Conservation (phyloP, 345 rosid species). For the Schrenkiella parvula region DNA sequence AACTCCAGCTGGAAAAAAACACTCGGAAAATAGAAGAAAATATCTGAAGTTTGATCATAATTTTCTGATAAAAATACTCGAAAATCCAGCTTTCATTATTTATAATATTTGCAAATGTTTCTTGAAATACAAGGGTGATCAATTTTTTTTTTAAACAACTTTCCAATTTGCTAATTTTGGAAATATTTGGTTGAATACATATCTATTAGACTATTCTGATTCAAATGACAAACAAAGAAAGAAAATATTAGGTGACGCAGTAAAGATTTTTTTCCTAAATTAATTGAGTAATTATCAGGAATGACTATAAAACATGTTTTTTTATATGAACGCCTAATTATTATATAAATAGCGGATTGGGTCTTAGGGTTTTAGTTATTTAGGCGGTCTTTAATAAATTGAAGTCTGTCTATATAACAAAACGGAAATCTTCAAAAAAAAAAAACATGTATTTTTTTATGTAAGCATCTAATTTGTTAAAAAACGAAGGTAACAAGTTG, state of each 20-base stretch:
- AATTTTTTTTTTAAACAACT: neutral
- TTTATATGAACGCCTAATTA: too few relatives aligned
- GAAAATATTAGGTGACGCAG: slow-evolving; percentile 1
- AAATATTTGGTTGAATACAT: neutral
- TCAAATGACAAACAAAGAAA: neutral
- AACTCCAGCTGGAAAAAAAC: neutral
- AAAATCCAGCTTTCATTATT: neutral
- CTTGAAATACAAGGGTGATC: neutral
- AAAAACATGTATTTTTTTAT: too few relatives aligned
- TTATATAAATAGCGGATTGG: too few relatives aligned
- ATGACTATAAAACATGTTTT: neutral
- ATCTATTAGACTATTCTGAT: neutral
- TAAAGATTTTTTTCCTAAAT: neutral
- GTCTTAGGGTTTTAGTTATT: too few relatives aligned
- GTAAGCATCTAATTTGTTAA: too few relatives aligned
- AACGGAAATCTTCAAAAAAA: too few relatives aligned
- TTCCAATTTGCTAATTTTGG: neutral
- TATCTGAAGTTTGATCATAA: too few relatives aligned
- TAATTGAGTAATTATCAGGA: neutral
- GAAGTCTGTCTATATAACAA: too few relatives aligned
- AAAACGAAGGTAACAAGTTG: too few relatives aligned
- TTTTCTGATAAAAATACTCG: too few relatives aligned
- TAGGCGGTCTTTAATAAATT: too few relatives aligned
- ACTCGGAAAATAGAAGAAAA: neutral
- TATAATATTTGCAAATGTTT: neutral